Evolutionary conservation across 83 land plant genomes (phyloP), one percentile per base, ranked within the genome.

Genomic region (Picea engelmannii): DNA sequence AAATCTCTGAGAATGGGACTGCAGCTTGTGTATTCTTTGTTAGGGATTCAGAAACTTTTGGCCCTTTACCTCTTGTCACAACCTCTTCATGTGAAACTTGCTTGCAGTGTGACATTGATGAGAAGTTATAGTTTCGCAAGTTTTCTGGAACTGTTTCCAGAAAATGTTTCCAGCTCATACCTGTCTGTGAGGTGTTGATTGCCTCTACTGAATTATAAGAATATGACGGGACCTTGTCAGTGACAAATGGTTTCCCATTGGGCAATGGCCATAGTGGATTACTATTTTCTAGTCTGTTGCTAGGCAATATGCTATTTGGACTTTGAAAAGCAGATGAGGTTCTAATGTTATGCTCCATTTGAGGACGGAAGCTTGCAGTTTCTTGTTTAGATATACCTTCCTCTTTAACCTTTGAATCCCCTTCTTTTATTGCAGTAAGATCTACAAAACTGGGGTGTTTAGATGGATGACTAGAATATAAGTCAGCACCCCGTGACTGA

Each of bases 91-190:
- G 64, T 18, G 44, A 27, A 35, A 18, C 44, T 60, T 59, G 18
- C 40, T 61, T 78, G 79, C 42, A 11, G 40, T 31, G 16, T 35
- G 23, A 31, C 6, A 27, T 78, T 27, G 21, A 27, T 6, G 65
- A 78, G 15, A 59, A 35, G 24, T 78, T 78, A 25, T 78, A 78
- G 44, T 61, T 78, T 78, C 58, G 79, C 58, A 60, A 21, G 35
- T 76, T 76, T 61, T 78, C 65, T 24, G 79, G 63, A 59, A 61
- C 65, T 59, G 79, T 78, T 60, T 78, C 79, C 11, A 60, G 79
- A 61, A 78, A 78, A 18, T 58, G 44, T 61, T 78, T 78, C 65
- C 79, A 78, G 11, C 79, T 62, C 58, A 58, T 35, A 60, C 79
- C 44, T 58, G 44, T 2, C 65, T 60, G 65, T 59, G 65, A 60